Base-by-base conservation (phyloP, 768 basidiomycete species). In the Lactarius tabidus region DNA sequence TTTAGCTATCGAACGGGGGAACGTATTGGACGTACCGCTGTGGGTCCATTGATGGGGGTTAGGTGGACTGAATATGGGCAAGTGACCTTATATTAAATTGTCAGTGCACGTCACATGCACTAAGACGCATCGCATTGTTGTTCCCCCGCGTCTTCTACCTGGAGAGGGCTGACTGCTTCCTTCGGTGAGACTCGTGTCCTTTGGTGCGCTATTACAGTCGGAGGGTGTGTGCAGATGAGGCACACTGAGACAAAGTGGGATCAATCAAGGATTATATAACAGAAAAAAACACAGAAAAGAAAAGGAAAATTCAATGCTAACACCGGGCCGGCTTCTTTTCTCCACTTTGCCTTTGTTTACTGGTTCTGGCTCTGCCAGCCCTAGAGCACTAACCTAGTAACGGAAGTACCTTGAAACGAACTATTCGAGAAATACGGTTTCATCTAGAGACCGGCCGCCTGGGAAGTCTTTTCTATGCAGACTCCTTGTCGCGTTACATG, bases 21-120 rank as follows among this genome's bases (percentile, higher is more conserved):
- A 33, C 26, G 31, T 0, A 3, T 6, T 35, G 33, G 18, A 65
- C 64, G 12, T 65, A 65, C 64, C 10, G 58, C 9, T n/a, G 53
- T 23, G 64, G 39, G 35, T 29, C 23, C 64, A 60, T 60, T 41
- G 59, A 51, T 43, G 45, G 20, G 53, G 36, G 41, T 53, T n/a
- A 28, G 43, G 33, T 10, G 45, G 39, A 6, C 41, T 48, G 28
- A 23, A 29, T 31, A n/a, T n/a, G 33, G 23, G 35, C 33, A 5
- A 45, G 36, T 36, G 36, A 31, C 53, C 64, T 65, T 65, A 48
- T 65, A 65, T 65, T 56, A 51, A 35, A 26, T 20, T 1, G 41
- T n/a, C 43, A 31, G 23, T 1, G 58, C 63, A 65, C 64, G 41
- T 60, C 64, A 65, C 64, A 65, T 65, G 64, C 59, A 48, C 59